Conservation (phyloP, 176 grass and related monocot genomes). For the Hyparrhenia diplandra region DNA sequence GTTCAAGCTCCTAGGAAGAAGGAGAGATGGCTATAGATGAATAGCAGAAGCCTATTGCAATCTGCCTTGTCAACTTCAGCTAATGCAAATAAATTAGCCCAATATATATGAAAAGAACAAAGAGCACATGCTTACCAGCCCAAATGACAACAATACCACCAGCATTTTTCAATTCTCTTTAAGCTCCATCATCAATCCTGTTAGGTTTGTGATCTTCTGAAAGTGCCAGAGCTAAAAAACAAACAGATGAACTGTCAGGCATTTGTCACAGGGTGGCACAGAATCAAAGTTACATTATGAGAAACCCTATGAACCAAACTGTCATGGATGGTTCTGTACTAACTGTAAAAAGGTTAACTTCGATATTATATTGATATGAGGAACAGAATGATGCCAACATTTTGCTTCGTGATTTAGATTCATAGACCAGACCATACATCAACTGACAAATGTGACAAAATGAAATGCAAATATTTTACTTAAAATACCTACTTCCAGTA, state of each 20-base stretch:
- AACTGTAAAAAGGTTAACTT: slow-evolving; percentile 3
- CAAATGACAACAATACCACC: slow-evolving; percentile 93
- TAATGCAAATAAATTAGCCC: not conserved
- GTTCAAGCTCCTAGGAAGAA: not conserved
- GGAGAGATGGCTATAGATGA: slow-evolving; percentile 25
- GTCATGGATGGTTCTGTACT: not conserved
- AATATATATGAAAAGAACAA: not conserved
- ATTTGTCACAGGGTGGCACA: not conserved
- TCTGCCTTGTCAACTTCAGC: not conserved
- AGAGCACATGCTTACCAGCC: slow-evolving; percentile 62
- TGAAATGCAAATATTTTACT: not conserved
- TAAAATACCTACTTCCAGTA: slow-evolving; percentile 8
- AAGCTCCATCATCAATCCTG: slow-evolving; percentile 69
- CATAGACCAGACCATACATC: not conserved
- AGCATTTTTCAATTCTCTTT: slow-evolving; percentile 87
- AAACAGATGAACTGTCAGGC: not conserved
- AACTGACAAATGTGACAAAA: not conserved
- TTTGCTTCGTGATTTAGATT: not conserved
- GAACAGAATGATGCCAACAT: not conserved
- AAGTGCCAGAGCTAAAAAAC: slow-evolving; percentile 73
- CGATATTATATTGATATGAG: not conserved
- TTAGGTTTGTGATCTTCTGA: slow-evolving; percentile 97
- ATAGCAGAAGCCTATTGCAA: not conserved
- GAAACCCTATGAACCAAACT: slow-evolving; percentile 6
- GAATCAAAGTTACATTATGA: slow-evolving; percentile 15